Base-by-base conservation (phyloP, 345 rosid genomes). In the Corchorus capsularis region DNA sequence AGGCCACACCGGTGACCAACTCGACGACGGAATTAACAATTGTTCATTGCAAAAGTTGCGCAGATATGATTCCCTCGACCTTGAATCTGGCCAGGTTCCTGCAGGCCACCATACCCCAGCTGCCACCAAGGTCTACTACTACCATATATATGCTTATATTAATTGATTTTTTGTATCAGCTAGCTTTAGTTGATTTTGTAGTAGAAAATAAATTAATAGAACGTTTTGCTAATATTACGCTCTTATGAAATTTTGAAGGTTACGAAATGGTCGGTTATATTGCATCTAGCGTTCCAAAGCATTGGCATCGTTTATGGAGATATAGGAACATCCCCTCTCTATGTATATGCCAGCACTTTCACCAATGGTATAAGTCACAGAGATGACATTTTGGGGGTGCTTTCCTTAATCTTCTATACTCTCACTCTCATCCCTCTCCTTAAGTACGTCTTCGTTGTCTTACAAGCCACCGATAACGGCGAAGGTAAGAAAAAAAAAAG, bases 261-360 rank as follows among this genome's bases (percentile, higher is more conserved):
- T 45, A 0, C 6, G 10, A 59, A 64, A 11, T 64, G 69, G 69
- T 17, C 10, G 22, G 39, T 15, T 2, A 16, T n/a, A 0, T 10
- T 70, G 61, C 50, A 35, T 3, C 59, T 70, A 14, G 60, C 73
- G 8, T 70, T 70, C 32, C 73, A 70, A 8, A 49, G 73, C 73
- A 70, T 70, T 14, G 73, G 73, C 6, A 37, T 70, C 5, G 59
- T 70, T 37, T 70, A 49, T 13, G 73, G 73, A 37, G 73, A 70
- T 20, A 50, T 70, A 8, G 73, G 73, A 53, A 70, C 73, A 9
- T 70, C 73, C 0, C 73, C 73, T 8, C 59, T 70, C 5, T 70
- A 70, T 20, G 59, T 27, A 5, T 49, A 19, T 8, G 11, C 59
- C 1, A 41, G 73, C 39, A 49, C 15, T 50, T 70, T 70, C 16